Evolutionary conservation across 1,284 basidiomycete genomes (phyloP), one percentile per base, ranked within the genome.

Genomic region (Rhodotorula glutinis): DNA sequence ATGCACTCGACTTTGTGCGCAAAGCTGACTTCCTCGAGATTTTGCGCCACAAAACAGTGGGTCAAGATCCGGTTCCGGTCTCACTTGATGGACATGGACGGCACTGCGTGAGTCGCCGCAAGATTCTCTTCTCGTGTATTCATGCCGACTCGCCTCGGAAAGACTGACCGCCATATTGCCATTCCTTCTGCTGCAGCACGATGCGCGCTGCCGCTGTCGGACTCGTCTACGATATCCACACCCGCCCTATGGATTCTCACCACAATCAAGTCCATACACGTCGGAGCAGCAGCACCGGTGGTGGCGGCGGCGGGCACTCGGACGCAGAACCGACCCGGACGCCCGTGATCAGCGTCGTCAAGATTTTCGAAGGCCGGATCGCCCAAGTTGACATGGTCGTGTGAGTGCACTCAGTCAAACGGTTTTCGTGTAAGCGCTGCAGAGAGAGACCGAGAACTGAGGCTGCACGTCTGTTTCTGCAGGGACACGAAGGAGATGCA

Each of bases 51-150:
- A n/a, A n/a, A n/a, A 21, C 52, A 67, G 70, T n/a, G 30, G 7
- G 41, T 71, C 27, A 38, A 65, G 52, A 29, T 72, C 19, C 29
- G 57, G 27, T 62, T 72, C 57, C 61, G 60, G n/a, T 55, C 52
- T 0, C 44, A 63, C 30, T 44, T 72, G 14, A 69, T 72, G 49
- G 70, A 72, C 49, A 60, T 53, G 54, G 70, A 72, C 57, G 70
- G 70, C 2, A 57, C 70, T 0, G 67, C 70, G 69, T 70, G 30
- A 25, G 69, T 64, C 10, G 2, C 17, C 8, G 4, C 43, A 38
- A 38, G 33, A 11, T 3, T 23, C 46, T 21, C 13, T 2, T 33
- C 41, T 33, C 41, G 9, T 38, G 19, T 9, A 21, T 47, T 30
- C 23, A 1, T 2, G 4, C 11, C 30, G 23, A 21, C 29, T 19